A percentile compares a stretch with the other conserved stretches of the same genome.
These are phyloP conservation scores for Aquilaria sinensis DNA, from an alignment of 345 rosid species.

Conservation along the genomic window DNA sequence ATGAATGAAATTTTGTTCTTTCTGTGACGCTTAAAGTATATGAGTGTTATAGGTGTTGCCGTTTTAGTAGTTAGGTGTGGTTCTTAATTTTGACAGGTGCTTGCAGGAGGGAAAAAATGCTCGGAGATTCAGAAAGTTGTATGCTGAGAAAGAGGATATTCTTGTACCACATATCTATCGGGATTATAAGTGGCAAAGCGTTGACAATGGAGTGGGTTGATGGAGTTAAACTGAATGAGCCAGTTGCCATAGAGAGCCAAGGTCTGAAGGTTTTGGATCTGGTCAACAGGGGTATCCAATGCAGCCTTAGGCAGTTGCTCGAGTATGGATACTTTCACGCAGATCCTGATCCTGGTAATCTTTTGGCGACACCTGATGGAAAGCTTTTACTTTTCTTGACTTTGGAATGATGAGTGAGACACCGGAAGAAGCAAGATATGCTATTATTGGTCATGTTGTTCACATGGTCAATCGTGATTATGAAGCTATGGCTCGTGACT, in stretches of 20 bases:
- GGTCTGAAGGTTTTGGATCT: conserved; percentile 95
- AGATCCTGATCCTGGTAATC: conserved; percentile 99
- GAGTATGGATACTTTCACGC: conserved; percentile 98
- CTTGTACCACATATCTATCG: conserved; percentile 96
- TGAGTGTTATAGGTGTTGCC: no score
- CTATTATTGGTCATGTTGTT: conserved; percentile 88
- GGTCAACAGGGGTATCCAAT: conserved; percentile 90
- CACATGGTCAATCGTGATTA: conserved; percentile 96
- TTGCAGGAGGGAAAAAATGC: conserved; percentile 98
- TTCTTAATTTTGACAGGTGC: conserved; percentile 49
- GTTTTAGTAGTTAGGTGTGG: conserved; percentile 19
- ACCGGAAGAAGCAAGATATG: conserved; percentile 94
- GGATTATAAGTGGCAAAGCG: conserved; percentile 89
- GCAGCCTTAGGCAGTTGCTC: conserved; percentile 90
- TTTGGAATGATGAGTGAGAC: conserved; percentile 99
- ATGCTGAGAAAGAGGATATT: conserved; percentile 90
- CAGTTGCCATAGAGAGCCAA: conserved; percentile 82
- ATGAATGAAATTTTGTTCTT: no score
- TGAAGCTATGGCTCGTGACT: conserved; percentile 97
- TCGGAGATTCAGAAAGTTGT: conserved; percentile 79
- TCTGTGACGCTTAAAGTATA: no score
- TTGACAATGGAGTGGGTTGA: conserved; percentile 97
- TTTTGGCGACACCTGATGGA: conserved; percentile 95
- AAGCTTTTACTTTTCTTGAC: conserved; percentile 95
- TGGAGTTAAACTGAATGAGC: conserved; percentile 88